These are phyloP conservation scores for Colletotrichum siamense DNA, from an alignment of 2,329 filamentous ascomycete species.

Conservation along the genomic window DNA sequence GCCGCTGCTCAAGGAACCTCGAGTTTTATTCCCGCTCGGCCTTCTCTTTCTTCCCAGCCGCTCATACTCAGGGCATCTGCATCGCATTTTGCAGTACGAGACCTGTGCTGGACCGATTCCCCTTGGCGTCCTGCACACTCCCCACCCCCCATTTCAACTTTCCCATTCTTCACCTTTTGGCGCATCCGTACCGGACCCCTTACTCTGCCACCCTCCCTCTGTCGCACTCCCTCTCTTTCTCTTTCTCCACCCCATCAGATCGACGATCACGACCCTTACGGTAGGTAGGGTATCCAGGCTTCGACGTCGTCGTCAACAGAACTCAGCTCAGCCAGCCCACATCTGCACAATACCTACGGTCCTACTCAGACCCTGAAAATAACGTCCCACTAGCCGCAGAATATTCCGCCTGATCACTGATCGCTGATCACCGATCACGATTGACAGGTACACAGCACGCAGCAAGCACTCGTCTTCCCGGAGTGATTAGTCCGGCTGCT, in stretches of 20 bases:
- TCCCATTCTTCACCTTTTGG: neutral
- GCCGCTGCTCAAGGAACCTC: neutral
- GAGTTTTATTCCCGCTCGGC: neutral
- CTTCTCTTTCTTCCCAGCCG: neutral
- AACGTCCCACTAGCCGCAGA: neutral
- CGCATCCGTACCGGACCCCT: neutral
- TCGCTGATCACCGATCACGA: slow-evolving; percentile 7
- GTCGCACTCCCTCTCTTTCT: neutral
- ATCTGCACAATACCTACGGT: neutral
- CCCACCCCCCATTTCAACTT: slow-evolving; percentile 4
- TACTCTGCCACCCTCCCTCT: neutral
- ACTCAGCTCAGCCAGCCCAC: neutral
- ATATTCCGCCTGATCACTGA: slow-evolving; percentile 4
- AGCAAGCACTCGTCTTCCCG: neutral
- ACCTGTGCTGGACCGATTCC: neutral
- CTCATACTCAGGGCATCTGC: neutral
- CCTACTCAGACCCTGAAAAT: slow-evolving; percentile 5
- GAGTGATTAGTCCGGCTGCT: slow-evolving; percentile 5
- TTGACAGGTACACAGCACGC: slow-evolving; percentile 5
- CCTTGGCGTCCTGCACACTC: neutral
- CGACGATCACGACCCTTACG: slow-evolving; percentile 15
- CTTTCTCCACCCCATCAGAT: neutral
- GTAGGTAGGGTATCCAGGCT: neutral
- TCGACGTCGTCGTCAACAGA: neutral
- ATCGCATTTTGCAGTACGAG: neutral